A percentile compares a stretch with the other conserved stretches of the same genome.
These are phyloP conservation scores for Phytophthora quininea DNA, from an alignment of 352 stramenopile genomes.

Conservation along the genomic window DNA sequence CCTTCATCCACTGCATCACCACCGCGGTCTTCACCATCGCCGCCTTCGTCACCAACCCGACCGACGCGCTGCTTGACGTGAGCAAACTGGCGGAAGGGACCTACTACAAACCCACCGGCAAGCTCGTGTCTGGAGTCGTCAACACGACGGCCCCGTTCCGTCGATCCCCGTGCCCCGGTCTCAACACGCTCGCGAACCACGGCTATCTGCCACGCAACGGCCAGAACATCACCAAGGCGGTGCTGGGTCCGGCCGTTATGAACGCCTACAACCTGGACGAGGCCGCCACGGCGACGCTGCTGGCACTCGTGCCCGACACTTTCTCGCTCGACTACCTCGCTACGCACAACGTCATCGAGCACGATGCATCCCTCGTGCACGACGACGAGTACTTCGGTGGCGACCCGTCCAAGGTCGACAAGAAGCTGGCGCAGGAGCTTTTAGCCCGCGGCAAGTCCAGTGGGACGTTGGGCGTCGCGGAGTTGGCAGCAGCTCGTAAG, in stretches of 20 bases:
- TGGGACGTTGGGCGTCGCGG: constrained; percentile 31
- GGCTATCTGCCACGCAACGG: constrained; percentile 55
- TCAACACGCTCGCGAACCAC: constrained; percentile 69
- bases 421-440: constrained; percentile 36
- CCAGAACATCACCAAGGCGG: constrained; percentile 42
- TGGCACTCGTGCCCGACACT: constrained; percentile 29
- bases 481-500: constrained; percentile 40
- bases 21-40: constrained; percentile 2
- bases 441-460: constrained; percentile 29
- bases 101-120: constrained; percentile 43
- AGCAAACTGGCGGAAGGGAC: constrained; percentile 26
- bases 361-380: constrained; percentile 54
- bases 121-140: constrained; percentile 37
- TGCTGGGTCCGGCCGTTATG: constrained; percentile 35
- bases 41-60: constrained; percentile 9
- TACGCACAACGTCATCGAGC: constrained; percentile 46
- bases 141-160: constrained; percentile 28
- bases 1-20: constrained; percentile 26
- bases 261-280: constrained; percentile 38
- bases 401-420: constrained; percentile 37
- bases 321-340: constrained; percentile 38
- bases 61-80: constrained; percentile 23
- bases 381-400: constrained; percentile 50
- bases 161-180: constrained; percentile 50
- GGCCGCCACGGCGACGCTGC: constrained; percentile 22